Base-by-base conservation (phyloP, 2,329 filamentous ascomycete genomes). In the Thermomyces lanuginosus region DNA sequence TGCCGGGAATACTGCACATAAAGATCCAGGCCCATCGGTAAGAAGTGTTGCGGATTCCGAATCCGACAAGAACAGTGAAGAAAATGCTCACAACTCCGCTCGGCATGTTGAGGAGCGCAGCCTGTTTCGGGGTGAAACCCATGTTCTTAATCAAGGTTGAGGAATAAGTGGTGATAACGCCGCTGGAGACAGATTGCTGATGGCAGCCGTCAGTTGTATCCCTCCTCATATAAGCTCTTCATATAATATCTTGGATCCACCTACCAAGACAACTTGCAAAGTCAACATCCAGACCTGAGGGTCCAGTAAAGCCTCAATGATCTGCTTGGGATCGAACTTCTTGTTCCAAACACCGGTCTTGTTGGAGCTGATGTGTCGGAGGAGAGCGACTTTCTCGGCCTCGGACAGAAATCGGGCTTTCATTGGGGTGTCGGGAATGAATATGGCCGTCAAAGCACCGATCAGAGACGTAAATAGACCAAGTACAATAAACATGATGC, bases 291-390 rank as follows among this genome's bases (percentile, higher is more conserved):
- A 61, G 3, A 63, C 51, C 29, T 66, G 61, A 1, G 53, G 36
- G 20, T 65, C 56, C 5, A 31, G 17, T 6, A 64, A 39, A 5
- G 53, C 53, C 42, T 68, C 64, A 23, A 48, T 36, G 8, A 66
- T 48, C 25, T 68, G 63, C 8, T 49, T 41, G 3, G 40, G 22
- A 29, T 66, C 63, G 38, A 66, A 54, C 20, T 53, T 49, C 24
- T 60, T 58, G 38, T 60, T 64, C 36, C 63, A 58, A 2, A 66
- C 57, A 2, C 63, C 64, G 1, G 61, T 66, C 32, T 65, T 57
- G 20, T 64, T 62, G 16, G 49, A 48, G 2, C 56, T 47, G 1
- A 66, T 48, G 1, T 62, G 51, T 24, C 58, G 49, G 11, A 59
- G 34, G 6, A 45, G 42, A 3, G 36, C 52, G 12, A 56, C 43